phyloP scores from a whole-genome alignment of 495 filamentous ascomycete genomes.

The Trypethelium eluteriae region DNA sequence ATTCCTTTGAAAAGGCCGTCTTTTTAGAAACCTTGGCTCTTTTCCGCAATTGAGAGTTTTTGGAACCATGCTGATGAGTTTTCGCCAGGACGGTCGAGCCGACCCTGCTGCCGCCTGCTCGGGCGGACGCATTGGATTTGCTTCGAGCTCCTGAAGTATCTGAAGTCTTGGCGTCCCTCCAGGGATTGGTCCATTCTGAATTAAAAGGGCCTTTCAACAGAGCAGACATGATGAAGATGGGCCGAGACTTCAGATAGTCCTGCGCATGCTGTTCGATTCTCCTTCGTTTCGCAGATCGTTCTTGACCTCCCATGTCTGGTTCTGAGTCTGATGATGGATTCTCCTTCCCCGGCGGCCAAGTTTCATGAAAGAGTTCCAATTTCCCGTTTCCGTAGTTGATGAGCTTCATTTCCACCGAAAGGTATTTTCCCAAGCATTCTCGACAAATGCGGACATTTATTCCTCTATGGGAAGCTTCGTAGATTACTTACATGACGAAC shows the following conservation, averaged over 20 bases:
- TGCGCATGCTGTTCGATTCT: slow-evolving; percentile 53
- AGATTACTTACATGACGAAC: not conserved
- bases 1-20: too few relatives aligned
- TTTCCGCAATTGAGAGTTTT: too few relatives aligned
- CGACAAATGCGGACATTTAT: slow-evolving; percentile 17
- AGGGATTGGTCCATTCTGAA: not conserved
- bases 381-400: slow-evolving; percentile 12
- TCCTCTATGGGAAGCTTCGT: slow-evolving; percentile 18
- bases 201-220: not conserved
- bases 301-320: slow-evolving; percentile 45
- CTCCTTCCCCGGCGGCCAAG: slow-evolving; percentile 34
- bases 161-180: not conserved
- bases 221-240: slow-evolving; percentile 54
- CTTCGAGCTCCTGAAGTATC: not conserved
- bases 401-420: slow-evolving; percentile 16
- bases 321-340: slow-evolving; percentile 51
- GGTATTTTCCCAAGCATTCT: not conserved
- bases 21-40: too few relatives aligned
- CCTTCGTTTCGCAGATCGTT: slow-evolving; percentile 44
- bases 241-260: slow-evolving; percentile 51
- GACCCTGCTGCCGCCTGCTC: not conserved
- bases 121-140: not conserved
- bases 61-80: too few relatives aligned
- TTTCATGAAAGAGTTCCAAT: slow-evolving; percentile 28
- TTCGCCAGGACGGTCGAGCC: too few relatives aligned